A percentile compares a stretch with the other conserved stretches of the same genome.
Evolutionary conservation across 2,329 filamentous ascomycete species (phyloP).

Genomic region (Thielaviopsis euricoi): DNA sequence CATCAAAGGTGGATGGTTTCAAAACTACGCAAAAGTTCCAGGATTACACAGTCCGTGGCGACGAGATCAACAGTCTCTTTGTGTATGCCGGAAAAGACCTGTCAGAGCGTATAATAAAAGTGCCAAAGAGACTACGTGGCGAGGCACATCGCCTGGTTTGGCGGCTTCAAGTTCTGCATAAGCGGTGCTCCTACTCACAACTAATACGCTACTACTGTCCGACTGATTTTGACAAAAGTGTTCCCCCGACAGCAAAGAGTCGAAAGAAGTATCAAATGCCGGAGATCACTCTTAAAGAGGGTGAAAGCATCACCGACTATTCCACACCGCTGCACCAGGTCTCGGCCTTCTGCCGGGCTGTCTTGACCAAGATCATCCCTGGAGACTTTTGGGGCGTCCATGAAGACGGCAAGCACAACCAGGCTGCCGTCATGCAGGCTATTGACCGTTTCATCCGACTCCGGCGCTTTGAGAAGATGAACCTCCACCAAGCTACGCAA

Average conservation of each 20-base stretch:
- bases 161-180: constrained; percentile 54
- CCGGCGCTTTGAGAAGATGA: constrained; percentile 65
- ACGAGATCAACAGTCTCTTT: constrained; percentile 44
- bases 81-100: constrained; percentile 7
- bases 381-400: constrained; percentile 54
- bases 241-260: neutral
- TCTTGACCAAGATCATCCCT: constrained; percentile 57
- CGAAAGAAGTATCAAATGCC: neutral
- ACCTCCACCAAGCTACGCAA: constrained; percentile 62
- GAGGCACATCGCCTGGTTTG: constrained; percentile 39
- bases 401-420: constrained; percentile 40
- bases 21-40: constrained; percentile 60
- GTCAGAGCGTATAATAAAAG: constrained; percentile 16
- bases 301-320: constrained; percentile 40
- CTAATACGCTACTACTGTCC: constrained; percentile 73
- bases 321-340: constrained; percentile 53
- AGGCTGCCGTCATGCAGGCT: constrained; percentile 40
- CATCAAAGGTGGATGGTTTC: constrained; percentile 43
- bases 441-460: constrained; percentile 66
- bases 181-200: constrained; percentile 61
- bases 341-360: constrained; percentile 74
- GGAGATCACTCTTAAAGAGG: constrained; percentile 2
- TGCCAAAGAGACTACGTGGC: constrained; percentile 56
- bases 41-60: constrained; percentile 73
- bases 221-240: constrained; percentile 1